Percentiles rank a stretch among this genome's conserved stretches.
phyloP scores from a whole-genome alignment of 169 alveolate genomes.

The Eimeria tenella region DNA sequence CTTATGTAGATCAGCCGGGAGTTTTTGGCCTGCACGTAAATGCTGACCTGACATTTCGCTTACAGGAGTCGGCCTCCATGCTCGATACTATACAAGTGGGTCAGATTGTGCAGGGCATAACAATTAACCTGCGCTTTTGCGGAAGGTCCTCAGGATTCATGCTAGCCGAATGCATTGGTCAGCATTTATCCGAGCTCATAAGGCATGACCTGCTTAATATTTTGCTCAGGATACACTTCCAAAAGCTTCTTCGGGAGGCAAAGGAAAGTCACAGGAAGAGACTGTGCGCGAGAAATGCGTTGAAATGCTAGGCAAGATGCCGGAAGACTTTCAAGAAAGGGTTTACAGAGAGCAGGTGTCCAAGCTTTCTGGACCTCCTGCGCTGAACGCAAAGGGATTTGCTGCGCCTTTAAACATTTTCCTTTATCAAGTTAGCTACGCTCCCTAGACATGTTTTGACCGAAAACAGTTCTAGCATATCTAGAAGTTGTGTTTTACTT shows the following conservation, averaged over 20 bases:
- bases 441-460: too few species aligned
- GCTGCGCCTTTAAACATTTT: slow-evolving; percentile 97
- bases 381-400: slow-evolving; percentile 89
- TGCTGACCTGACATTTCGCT: slow-evolving; percentile 96
- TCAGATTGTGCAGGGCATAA: background rate
- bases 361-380: slow-evolving; percentile 92
- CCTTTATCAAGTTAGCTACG: slow-evolving; percentile 86
- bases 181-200: background rate
- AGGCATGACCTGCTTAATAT: background rate
- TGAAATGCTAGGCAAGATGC: slow-evolving; percentile 91
- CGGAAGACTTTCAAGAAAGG: slow-evolving; percentile 92
- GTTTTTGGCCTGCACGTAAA: slow-evolving; percentile 95
- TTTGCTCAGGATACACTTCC: slow-evolving; percentile 93
- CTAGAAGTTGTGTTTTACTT: too few species aligned
- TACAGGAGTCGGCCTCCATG: slow-evolving; percentile 94
- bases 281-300: slow-evolving; percentile 93
- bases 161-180: background rate
- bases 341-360: slow-evolving; percentile 92
- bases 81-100: slow-evolving; percentile 89
- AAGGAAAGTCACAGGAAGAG: slow-evolving; percentile 96
- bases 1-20: slow-evolving; percentile 94
- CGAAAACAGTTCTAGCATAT: too few species aligned
- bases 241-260: slow-evolving; percentile 94
- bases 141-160: background rate
- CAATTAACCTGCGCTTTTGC: background rate